Conservation (phyloP, 2,329 filamentous ascomycete species). For the Colletotrichum siamense region DNA sequence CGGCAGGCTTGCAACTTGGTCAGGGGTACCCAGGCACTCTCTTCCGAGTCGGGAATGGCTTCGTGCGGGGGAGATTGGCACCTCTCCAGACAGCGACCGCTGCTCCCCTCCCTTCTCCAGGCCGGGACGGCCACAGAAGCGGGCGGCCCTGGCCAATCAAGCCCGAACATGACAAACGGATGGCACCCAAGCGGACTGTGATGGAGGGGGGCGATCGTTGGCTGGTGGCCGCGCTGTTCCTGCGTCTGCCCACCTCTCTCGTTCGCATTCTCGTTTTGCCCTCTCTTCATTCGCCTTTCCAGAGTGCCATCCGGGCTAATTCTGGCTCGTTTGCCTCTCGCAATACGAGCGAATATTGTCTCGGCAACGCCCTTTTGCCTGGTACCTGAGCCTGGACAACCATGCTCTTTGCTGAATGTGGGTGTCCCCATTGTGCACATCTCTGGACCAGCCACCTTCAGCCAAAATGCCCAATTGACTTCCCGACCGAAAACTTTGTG, state of each 20-base stretch:
- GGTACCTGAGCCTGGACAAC: not conserved
- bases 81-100: not conserved
- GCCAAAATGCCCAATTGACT: not conserved
- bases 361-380: constrained; percentile 2
- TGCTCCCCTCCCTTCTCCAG: not conserved
- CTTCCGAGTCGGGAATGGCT: not conserved
- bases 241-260: constrained; percentile 4
- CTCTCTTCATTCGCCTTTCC: not conserved
- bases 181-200: not conserved
- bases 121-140: not conserved
- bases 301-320: not conserved
- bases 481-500: not conserved
- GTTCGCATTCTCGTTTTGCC: not conserved
- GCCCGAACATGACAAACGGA: constrained; percentile 2
- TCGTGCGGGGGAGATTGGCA: constrained; percentile 19
- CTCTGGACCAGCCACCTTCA: not conserved
- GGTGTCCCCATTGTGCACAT: not conserved
- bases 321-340: not conserved
- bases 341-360: not conserved
- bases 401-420: not conserved
- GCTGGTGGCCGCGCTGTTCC: constrained; percentile 6
- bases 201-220: not conserved
- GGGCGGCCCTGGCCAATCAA: not conserved
- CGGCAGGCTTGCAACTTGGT: not conserved
- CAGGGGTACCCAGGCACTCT: not conserved